A percentile compares a stretch with the other conserved stretches of the same genome.
Evolutionary conservation across 2,329 filamentous ascomycete species (phyloP).

Genomic region (Ceratocystis albifundus): DNA sequence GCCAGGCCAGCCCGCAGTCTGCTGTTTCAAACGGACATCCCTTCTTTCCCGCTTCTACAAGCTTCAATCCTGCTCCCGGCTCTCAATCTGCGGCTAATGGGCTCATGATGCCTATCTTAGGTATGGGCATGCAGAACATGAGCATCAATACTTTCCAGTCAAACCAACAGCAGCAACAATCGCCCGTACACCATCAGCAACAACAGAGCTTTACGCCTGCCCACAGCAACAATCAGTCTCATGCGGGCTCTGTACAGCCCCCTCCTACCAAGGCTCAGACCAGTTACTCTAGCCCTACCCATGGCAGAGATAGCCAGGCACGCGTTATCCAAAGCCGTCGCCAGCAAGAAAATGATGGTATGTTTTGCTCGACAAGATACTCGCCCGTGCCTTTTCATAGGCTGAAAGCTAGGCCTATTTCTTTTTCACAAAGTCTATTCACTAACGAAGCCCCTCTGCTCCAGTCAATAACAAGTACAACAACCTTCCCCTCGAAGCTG

Average conservation of each 20-base stretch:
- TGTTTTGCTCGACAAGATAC: slow-evolving; percentile 25
- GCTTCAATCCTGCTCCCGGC: slow-evolving; percentile 28
- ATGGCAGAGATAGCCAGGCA: slow-evolving; percentile 61
- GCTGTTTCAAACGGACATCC: slow-evolving; percentile 27
- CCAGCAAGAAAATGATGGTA: slow-evolving; percentile 60
- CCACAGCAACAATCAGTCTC: neutral
- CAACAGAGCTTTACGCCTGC: slow-evolving; percentile 9
- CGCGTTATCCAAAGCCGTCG: slow-evolving; percentile 66
- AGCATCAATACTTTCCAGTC: slow-evolving; percentile 36
- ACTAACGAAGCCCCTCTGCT: slow-evolving; percentile 5
- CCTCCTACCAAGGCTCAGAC: neutral
- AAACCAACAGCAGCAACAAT: slow-evolving; percentile 9
- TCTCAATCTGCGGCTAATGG: slow-evolving; percentile 19
- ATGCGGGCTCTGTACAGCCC: slow-evolving; percentile 10
- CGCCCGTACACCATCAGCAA: slow-evolving; percentile 25
- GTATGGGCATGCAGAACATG: slow-evolving; percentile 47
- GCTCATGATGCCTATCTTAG: slow-evolving; percentile 45
- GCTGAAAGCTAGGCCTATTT: neutral
- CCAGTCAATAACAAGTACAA: slow-evolving; percentile 66
- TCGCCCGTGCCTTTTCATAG: neutral
- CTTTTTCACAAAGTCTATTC: too few species aligned
- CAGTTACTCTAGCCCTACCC: slow-evolving; percentile 28
- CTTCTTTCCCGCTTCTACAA: slow-evolving; percentile 29
- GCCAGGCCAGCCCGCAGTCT: slow-evolving; percentile 10
- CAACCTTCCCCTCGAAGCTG: slow-evolving; percentile 69